Base-by-base conservation (phyloP, 108 stramenopile species). In the Nitzschia palea region DNA sequence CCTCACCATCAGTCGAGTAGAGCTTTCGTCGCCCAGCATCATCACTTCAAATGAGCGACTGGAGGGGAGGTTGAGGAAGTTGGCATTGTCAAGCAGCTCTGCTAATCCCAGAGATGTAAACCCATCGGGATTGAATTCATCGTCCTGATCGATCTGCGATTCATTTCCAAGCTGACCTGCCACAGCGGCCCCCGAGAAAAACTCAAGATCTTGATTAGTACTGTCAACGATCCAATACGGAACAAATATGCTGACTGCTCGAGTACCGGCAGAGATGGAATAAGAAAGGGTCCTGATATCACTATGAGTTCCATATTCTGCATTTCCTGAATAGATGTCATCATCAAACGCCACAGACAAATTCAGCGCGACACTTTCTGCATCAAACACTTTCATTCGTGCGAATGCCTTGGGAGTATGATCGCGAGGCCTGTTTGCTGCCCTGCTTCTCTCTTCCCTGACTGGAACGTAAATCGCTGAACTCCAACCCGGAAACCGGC, bases 181-280 rank as follows among this genome's bases (percentile, higher is more conserved):
- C 28, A 81, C 36, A 23, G 61, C 44, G 12, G 52, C 37, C n/a
- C 68, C 71, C 9, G 76, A 52, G 26, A 53, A 62, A 51, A 82
- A 87, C 63, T 84, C 79, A 15, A 87, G 48, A 51, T 77, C 78
- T 50, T 77, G 64, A 14, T 79, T 78, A 1, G 80, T 80, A 27
- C 67, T 47, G 52, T 87, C 83, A 43, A 83, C 72, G 40, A 87
- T 68, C 78, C 83, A 81, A 30, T 67, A 79, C 18, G 82, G 86
- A 1, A 79, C 77, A 62, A 64, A 81, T 17, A 86, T 57, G 1
- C 54, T 62, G 12, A 80, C 66, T 43, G 45, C 67, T 35, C 80
- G 35, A 23, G 62, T 71, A 8, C 60, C 68, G n/a, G 55, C 33
- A n/a, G 61, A 50, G 23, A 83, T 44, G 2, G 65, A 35, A 2